Evolutionary conservation across 108 stramenopile genomes (phyloP).

Genomic region (Pinguiococcus pyrenoidosus): DNA sequence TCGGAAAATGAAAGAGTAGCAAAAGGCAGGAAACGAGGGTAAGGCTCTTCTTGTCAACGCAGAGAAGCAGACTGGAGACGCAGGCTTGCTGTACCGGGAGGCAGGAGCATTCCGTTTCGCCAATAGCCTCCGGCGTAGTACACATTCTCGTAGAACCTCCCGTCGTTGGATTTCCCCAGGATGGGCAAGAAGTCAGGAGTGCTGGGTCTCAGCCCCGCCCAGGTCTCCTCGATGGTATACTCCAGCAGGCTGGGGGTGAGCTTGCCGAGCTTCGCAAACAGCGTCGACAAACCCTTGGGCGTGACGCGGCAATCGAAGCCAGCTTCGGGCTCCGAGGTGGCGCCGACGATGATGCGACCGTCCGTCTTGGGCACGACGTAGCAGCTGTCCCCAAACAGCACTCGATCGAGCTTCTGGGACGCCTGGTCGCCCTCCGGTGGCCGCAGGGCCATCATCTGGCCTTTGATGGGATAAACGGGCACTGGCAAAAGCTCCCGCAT

Average conservation of each 20-base stretch:
- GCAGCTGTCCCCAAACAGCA: constrained; percentile 72
- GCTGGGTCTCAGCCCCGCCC: constrained; percentile 79
- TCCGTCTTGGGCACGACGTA: constrained; percentile 89
- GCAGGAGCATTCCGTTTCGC: constrained; percentile 79
- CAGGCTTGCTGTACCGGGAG: constrained; percentile 67
- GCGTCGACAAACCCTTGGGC: constrained; percentile 60
- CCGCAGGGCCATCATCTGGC: constrained; percentile 65
- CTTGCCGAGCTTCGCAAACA: constrained; percentile 46
- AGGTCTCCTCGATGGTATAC: constrained; percentile 68
- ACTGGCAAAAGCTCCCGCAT: constrained; percentile 74
- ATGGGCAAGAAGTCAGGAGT: constrained; percentile 79
- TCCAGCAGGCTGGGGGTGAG: constrained; percentile 59
- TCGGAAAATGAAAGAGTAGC: no score
- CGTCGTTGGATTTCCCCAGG: constrained; percentile 39
- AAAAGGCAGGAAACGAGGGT: no score
- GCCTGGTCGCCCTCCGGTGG: constrained; percentile 44
- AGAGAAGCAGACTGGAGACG: no score
- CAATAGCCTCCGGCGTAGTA: constrained; percentile 81
- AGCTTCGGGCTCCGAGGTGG: constrained; percentile 78
- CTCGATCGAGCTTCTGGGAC: constrained; percentile 45
- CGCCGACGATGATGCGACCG: constrained; percentile 70
- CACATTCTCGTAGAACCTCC: constrained; percentile 55
- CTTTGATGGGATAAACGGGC: constrained; percentile 77
- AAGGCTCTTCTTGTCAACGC: no score
- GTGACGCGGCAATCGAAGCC: constrained; percentile 56